Base-by-base conservation (phyloP, 2,329 filamentous ascomycete genomes). In the Paecilomyces sp. region DNA sequence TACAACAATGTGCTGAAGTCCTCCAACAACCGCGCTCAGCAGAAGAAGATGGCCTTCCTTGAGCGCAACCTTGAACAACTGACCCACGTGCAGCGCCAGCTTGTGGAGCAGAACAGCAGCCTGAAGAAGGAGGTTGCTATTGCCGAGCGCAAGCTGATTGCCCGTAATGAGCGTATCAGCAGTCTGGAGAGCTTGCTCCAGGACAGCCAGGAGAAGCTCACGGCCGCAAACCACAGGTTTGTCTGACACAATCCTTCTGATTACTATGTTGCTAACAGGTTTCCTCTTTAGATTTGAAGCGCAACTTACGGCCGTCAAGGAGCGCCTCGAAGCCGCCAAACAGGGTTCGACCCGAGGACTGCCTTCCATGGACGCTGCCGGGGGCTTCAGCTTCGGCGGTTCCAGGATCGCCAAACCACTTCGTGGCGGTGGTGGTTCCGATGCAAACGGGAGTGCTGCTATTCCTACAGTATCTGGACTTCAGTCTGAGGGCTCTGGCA, bases 41-140 rank as follows among this genome's bases (percentile, higher is more conserved):
- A 99, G 79, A 99, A 99, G 89, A 99, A 99, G 85, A 97, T 99
- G 90, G 95, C 94, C 15, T 99, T 99, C 84, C 80, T 99, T 56
- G 94, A 99, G 81, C 89, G 94, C 72, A 99, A 99, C 74, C 86
- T 99, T 50, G 94, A 99, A 79, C 94, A 99, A 77, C 83, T 99
- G 58, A 99, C 94, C 3, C 91, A 96, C 71, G 94, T 99, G 58
- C 94, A 99, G 78, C 87, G 94, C 58, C 94, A 99, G 78, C 87
- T 99, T 12, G 94, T 99, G 33, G 94, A 99, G 80, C 94, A 99
- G 77, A 99, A 99, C 78, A 91, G 91, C 67, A 89, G 88, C 63
- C 82, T 99, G 70, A 99, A 99, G 87, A 97, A 99, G 82, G 94
- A 99, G 78, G 94, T 99, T 58, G 94, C 94, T 58, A 99, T 99